phyloP scores from a whole-genome alignment of 441 rosid genomes.

The Gossypium davidsonii region DNA sequence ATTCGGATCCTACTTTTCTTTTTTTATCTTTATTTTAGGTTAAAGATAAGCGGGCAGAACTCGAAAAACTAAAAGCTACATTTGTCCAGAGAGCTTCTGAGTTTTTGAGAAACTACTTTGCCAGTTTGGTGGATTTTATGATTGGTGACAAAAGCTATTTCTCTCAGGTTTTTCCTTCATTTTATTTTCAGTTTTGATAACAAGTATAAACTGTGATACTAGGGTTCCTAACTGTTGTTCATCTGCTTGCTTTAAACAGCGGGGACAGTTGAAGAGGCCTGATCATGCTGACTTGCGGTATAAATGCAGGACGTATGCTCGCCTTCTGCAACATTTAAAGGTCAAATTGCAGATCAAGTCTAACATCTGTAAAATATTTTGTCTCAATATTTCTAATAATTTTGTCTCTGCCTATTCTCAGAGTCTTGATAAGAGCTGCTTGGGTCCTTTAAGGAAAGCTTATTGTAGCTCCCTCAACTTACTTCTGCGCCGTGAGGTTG shows the following conservation, averaged over 20 bases:
- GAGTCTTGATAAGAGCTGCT: conserved; percentile 91
- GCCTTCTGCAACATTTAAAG: conserved; percentile 96
- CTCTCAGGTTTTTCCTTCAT: conserved; percentile 64
- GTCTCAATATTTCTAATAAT: conserved; percentile 14
- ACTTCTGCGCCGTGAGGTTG: conserved; percentile 53
- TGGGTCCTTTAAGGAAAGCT: conserved; percentile 90
- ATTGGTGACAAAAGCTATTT: conserved; percentile 96
- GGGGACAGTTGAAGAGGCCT: conserved; percentile 98
- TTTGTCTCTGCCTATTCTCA: conserved; percentile 26
- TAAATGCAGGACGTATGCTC: conserved; percentile 99
- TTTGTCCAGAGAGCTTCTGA: conserved; percentile 94
- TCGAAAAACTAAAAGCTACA: conserved; percentile 67
- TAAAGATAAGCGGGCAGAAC: conserved; percentile 84
- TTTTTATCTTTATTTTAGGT: conserved; percentile 50
- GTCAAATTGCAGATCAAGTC: conserved; percentile 28
- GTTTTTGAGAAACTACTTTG: conserved; percentile 92
- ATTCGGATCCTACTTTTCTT: background rate
- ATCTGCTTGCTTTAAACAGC: conserved; percentile 44
- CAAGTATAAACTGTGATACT: conserved; percentile 7
- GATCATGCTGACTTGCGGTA: conserved; percentile 99
- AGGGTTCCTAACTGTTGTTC: conserved; percentile 18
- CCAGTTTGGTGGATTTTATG: conserved; percentile 98
- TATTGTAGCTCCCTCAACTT: conserved; percentile 90
- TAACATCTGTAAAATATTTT: conserved; percentile 4
- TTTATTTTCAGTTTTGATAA: conserved; percentile 11